Evolutionary conservation across 169 alveolate species (phyloP).

Genomic region (Babesia bigemina): DNA sequence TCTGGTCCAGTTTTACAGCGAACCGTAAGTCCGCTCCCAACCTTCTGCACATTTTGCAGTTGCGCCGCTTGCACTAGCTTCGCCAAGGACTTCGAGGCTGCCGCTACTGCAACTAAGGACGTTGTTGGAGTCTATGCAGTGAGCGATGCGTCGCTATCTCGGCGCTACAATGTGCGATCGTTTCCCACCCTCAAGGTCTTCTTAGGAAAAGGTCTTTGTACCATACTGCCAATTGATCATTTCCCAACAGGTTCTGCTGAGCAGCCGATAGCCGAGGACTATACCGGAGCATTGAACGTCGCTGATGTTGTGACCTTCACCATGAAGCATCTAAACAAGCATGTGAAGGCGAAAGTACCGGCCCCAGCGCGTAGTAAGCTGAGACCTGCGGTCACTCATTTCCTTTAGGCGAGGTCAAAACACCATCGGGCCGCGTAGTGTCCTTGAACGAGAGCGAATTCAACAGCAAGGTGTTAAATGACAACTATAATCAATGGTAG

Average conservation of each 20-base stretch:
- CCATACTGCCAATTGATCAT: conserved; percentile 13
- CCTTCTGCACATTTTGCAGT: conserved; percentile 52
- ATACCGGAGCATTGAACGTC: conserved; percentile 52
- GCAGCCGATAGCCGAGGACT: conserved; percentile 55
- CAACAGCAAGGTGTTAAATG: conserved; percentile 70
- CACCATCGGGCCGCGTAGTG: conserved; percentile 53
- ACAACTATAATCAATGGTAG: conserved; percentile 77
- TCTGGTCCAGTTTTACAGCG: conserved; percentile 61
- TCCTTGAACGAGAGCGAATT: conserved; percentile 74
- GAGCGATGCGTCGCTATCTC: conserved; percentile 72
- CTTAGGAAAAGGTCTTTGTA: conserved; percentile 59
- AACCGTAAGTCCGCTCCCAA: conserved; percentile 42
- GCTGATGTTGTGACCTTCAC: conserved; percentile 68
- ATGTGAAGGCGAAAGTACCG: conserved; percentile 72
- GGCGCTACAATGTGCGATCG: conserved; percentile 77
- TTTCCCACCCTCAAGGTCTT: conserved; percentile 90
- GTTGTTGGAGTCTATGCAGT: conserved; percentile 78
- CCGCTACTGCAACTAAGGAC: conserved; percentile 76
- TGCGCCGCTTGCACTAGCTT: conserved; percentile 68
- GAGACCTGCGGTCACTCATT: conserved; percentile 27
- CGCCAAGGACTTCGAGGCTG: conserved; percentile 64
- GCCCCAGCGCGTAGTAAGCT: conserved; percentile 60
- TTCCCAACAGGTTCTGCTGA: conserved; percentile 58
- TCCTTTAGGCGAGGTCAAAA: conserved; percentile 57
- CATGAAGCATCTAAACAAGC: conserved; percentile 70